Evolutionary conservation across 2,329 filamentous ascomycete genomes (phyloP).

Genomic region (Monosporascus sp.): DNA sequence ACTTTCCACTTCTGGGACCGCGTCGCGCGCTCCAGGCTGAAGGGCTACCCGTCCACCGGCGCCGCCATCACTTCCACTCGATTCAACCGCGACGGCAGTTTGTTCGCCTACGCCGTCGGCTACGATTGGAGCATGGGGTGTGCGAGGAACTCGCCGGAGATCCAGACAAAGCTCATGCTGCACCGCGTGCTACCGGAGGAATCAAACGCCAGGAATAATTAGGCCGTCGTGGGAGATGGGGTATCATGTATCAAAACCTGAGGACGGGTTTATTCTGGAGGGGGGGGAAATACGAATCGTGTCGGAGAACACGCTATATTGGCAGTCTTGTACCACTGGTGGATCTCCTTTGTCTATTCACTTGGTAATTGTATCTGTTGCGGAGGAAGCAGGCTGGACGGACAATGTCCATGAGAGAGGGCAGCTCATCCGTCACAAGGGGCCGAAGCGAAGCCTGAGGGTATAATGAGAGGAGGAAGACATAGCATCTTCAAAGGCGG

Average conservation of each 20-base stretch:
- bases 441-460: background rate
- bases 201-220: constrained; percentile 6
- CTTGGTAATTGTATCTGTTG: constrained; percentile 1
- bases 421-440: background rate
- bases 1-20: constrained; percentile 51
- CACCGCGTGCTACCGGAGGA: constrained; percentile 20
- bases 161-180: constrained; percentile 23
- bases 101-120: constrained; percentile 57
- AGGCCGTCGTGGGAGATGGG: background rate
- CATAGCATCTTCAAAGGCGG: no score
- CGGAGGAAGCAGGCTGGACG: background rate
- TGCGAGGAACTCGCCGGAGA: constrained; percentile 17
- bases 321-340: constrained; percentile 5
- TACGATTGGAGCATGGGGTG: constrained; percentile 72
- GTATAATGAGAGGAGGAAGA: no score
- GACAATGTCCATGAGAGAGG: background rate
- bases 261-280: no score
- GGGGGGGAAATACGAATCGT: background rate
- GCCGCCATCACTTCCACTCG: constrained; percentile 57
- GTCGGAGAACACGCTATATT: background rate
- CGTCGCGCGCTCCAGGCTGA: constrained; percentile 41
- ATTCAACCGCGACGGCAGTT: constrained; percentile 56
- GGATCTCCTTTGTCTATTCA: constrained; percentile 8
- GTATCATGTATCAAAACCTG: background rate
- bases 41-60: constrained; percentile 46